Conservation (phyloP, 805 yeast species). For the Torulaspora indica region DNA sequence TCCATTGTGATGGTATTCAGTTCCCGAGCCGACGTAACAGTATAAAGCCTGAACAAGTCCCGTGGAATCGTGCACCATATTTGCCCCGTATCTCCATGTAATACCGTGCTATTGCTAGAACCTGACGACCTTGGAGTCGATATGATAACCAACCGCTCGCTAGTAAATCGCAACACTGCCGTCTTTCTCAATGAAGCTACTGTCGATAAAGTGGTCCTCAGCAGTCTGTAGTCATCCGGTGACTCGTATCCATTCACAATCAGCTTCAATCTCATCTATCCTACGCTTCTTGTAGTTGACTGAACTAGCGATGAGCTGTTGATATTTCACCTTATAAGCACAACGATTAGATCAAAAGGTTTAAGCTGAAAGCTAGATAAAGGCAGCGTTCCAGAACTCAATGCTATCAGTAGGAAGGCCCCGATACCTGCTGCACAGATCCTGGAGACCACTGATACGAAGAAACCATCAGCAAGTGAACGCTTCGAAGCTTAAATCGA, state of each 20-base stretch:
- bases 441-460: conserved; percentile 16
- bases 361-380: not conserved
- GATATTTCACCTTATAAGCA: not conserved
- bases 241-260: conserved; percentile 28
- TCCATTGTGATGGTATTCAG: conserved; percentile 32
- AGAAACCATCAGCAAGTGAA: conserved; percentile 10
- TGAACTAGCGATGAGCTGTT: not conserved
- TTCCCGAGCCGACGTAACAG: conserved; percentile 29
- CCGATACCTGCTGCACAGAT: conserved; percentile 7
- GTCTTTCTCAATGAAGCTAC: conserved; percentile 33
- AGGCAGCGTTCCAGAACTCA: not conserved
- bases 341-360: not conserved
- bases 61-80: conserved; percentile 35
- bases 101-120: conserved; percentile 13
- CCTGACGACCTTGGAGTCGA: conserved; percentile 28
- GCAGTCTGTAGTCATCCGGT: conserved; percentile 33
- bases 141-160: conserved; percentile 30
- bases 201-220: conserved; percentile 31
- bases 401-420: conserved; percentile 8
- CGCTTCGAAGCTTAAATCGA: conserved; percentile 9
- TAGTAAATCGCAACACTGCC: conserved; percentile 33
- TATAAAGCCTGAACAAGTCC: conserved; percentile 30
- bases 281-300: not conserved
- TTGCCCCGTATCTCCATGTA: conserved; percentile 32
- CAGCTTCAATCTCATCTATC: conserved; percentile 31